Conservation (phyloP, 352 stramenopile species). For the Blastocystis sp. region DNA sequence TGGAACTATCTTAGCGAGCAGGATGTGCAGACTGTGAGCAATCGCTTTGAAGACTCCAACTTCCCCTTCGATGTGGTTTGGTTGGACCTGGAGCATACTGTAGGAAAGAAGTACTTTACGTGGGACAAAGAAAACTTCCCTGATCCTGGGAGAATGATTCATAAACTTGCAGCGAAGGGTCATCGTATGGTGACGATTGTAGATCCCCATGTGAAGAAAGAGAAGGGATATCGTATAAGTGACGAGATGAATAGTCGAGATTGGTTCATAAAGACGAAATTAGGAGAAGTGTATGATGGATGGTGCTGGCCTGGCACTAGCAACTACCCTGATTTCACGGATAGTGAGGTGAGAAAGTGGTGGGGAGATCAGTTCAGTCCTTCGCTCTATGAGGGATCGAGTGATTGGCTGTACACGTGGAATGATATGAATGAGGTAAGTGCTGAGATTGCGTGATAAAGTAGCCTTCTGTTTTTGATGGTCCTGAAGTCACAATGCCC, state of each 20-base stretch:
- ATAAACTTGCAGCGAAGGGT: slow-evolving; percentile 78
- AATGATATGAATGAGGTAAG: slow-evolving; percentile 98
- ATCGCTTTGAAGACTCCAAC: slow-evolving; percentile 69
- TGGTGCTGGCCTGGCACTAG: slow-evolving; percentile 98
- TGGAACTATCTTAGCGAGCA: slow-evolving; percentile 99
- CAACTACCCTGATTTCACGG: slow-evolving; percentile 96
- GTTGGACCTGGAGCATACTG: slow-evolving; percentile 99
- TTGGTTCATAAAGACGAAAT: slow-evolving; percentile 72
- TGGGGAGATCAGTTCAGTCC: slow-evolving; percentile 91
- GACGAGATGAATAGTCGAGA: not conserved
- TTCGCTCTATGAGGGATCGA: slow-evolving; percentile 85
- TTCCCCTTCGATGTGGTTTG: slow-evolving; percentile 99
- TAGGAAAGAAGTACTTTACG: slow-evolving; percentile 94
- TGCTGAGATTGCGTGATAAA: not conserved
- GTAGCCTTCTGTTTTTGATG: slow-evolving; percentile 93
- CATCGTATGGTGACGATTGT: slow-evolving; percentile 98
- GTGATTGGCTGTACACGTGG: slow-evolving; percentile 89
- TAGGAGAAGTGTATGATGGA: slow-evolving; percentile 90
- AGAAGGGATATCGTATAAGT: slow-evolving; percentile 84
- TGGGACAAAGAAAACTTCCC: slow-evolving; percentile 93
- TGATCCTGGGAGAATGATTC: slow-evolving; percentile 86
- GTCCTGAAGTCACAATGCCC: slow-evolving; percentile 94
- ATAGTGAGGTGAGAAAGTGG: slow-evolving; percentile 82
- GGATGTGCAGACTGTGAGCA: slow-evolving; percentile 81
- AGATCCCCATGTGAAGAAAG: slow-evolving; percentile 96